Percentiles rank a stretch among this genome's conserved stretches.
phyloP scores from a whole-genome alignment of 2,329 filamentous ascomycete genomes.

The Aspergillus transmontanensis region DNA sequence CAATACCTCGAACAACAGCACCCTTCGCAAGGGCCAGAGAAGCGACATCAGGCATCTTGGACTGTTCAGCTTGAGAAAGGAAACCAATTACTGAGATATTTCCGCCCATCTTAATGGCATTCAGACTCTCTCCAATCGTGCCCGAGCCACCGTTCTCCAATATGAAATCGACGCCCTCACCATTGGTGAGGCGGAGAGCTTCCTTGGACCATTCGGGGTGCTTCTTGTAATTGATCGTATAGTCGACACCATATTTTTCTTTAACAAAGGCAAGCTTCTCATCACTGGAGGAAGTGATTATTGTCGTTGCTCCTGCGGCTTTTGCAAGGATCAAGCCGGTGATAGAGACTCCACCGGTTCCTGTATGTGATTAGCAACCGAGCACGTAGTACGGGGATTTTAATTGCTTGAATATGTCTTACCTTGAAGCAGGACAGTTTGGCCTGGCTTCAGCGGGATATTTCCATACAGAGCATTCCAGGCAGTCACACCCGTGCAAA shows the following conservation, averaged over 20 bases:
- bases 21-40: constrained; percentile 24
- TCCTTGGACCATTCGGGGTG: constrained; percentile 3
- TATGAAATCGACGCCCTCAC: constrained; percentile 44
- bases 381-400: not conserved
- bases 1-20: constrained; percentile 39
- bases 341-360: constrained; percentile 46
- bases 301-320: constrained; percentile 48
- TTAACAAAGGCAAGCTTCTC: constrained; percentile 21
- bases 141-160: constrained; percentile 46
- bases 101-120: constrained; percentile 8
- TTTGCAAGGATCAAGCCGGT: constrained; percentile 44
- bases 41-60: constrained; percentile 9
- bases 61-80: not conserved
- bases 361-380: constrained; percentile 26
- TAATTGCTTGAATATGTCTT: constrained; percentile 12
- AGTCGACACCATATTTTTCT: constrained; percentile 44
- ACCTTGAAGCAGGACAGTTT: constrained; percentile 23
- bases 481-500: constrained; percentile 44
- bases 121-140: constrained; percentile 40
- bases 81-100: constrained; percentile 4
- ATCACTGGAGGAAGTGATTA: constrained; percentile 50
- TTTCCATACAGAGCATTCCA: constrained; percentile 48
- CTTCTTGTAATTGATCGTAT: constrained; percentile 44
- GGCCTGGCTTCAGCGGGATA: constrained; percentile 20
- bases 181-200: constrained; percentile 34